These are phyloP conservation scores for Cadophora sp. DNA, from an alignment of 2,329 filamentous ascomycete genomes.

Conservation along the genomic window DNA sequence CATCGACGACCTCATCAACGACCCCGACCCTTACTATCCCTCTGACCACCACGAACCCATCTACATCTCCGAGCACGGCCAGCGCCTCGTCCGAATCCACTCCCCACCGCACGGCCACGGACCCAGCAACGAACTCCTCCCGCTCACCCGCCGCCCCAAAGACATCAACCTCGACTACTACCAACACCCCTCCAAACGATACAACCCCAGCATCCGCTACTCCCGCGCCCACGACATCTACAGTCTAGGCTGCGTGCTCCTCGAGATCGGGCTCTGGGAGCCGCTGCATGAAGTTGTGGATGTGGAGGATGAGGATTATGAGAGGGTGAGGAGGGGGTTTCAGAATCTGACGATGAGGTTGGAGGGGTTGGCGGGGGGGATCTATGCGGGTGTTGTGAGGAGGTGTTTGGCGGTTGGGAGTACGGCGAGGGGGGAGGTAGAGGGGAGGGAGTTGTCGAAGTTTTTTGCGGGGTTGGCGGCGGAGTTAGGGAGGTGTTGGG, in stretches of 20 bases:
- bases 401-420: conserved; percentile 35
- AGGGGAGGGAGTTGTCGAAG: conserved; percentile 31
- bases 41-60: conserved; percentile 43
- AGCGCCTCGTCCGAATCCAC: conserved; percentile 19
- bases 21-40: conserved; percentile 7
- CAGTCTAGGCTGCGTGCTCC: conserved; percentile 56
- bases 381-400: conserved; percentile 38
- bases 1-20: conserved; percentile 39
- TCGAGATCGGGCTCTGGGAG: conserved; percentile 59
- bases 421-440: conserved; percentile 31
- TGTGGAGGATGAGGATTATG: conserved; percentile 35
- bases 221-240: conserved; percentile 51
- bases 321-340: conserved; percentile 35
- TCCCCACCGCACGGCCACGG: neutral
- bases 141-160: conserved; percentile 44
- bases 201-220: conserved; percentile 40
- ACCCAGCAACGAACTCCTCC: neutral
- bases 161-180: conserved; percentile 42
- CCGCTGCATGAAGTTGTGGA: conserved; percentile 44
- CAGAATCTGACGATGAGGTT: conserved; percentile 35
- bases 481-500: conserved; percentile 34
- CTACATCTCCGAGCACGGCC: conserved; percentile 23
- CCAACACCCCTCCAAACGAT: conserved; percentile 39
- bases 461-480: conserved; percentile 35
- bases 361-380: conserved; percentile 37